Conservation (phyloP, 1,284 basidiomycete species). For the Apiotrichum sp. region DNA sequence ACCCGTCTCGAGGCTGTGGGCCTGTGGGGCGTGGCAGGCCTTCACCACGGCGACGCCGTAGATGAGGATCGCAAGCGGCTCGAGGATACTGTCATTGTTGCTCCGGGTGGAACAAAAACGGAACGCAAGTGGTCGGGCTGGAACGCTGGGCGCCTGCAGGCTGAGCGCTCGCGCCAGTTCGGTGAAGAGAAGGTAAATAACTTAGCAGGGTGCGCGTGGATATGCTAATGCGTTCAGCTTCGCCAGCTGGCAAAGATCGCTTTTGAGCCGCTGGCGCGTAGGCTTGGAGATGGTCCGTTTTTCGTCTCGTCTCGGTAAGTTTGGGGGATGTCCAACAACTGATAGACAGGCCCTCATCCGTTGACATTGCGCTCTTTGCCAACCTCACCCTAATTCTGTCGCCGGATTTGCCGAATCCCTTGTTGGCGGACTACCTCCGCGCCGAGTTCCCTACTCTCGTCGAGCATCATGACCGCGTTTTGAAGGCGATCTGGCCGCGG, state of each 20-base stretch:
- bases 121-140: constrained; percentile 34
- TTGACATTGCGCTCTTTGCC: constrained; percentile 43
- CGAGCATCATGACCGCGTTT: constrained; percentile 31
- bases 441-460: constrained; percentile 31
- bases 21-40: constrained; percentile 40
- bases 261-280: constrained; percentile 31
- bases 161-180: constrained; percentile 27
- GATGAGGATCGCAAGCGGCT: constrained; percentile 30
- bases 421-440: constrained; percentile 39
- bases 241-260: constrained; percentile 16
- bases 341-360: constrained; percentile 30
- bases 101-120: constrained; percentile 34
- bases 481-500: constrained; percentile 19
- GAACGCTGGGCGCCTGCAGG: constrained; percentile 28
- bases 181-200: constrained; percentile 36
- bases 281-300: constrained; percentile 22
- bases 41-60: constrained; percentile 18
- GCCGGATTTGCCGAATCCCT: constrained; percentile 37
- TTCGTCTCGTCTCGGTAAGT: constrained; percentile 33
- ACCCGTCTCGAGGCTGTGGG: constrained; percentile 34
- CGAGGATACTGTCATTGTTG: constrained; percentile 30
- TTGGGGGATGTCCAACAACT: neutral
- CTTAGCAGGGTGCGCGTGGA: neutral
- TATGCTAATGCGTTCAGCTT: neutral
- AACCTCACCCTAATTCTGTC: constrained; percentile 44